phyloP scores from a whole-genome alignment of 1,139 yeast genomes.

The Pichia sp. region DNA sequence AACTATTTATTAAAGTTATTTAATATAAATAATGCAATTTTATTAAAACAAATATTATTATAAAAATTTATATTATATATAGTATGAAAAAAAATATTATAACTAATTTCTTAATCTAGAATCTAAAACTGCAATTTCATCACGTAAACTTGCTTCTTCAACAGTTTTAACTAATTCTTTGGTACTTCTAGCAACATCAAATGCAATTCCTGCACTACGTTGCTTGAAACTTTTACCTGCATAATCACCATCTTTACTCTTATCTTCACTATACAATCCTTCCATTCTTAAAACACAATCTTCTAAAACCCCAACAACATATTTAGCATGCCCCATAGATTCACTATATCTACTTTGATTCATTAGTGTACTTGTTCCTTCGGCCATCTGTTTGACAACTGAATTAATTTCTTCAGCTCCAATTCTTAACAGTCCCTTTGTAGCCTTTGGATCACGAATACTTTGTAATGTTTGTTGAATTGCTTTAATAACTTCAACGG shows the following conservation, averaged over 20 bases:
- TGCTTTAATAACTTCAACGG: conserved; percentile 84
- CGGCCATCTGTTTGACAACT: conserved; percentile 82
- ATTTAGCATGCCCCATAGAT: conserved; percentile 82
- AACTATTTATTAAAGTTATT: too few species aligned
- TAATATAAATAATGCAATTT: too few species aligned
- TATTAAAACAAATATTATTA: neutral
- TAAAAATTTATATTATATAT: neutral
- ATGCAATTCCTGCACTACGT: conserved; percentile 89
- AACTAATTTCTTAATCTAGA: conserved; percentile 21
- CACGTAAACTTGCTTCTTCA: conserved; percentile 85
- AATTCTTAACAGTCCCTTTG: conserved; percentile 64
- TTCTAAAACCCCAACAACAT: conserved; percentile 80
- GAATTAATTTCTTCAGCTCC: conserved; percentile 68
- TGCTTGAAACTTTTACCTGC: conserved; percentile 91
- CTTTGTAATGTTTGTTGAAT: conserved; percentile 76
- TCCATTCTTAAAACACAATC: conserved; percentile 83
- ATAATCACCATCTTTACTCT: conserved; percentile 52
- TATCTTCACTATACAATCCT: conserved; percentile 36
- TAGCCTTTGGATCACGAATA: conserved; percentile 69
- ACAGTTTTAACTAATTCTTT: conserved; percentile 93
- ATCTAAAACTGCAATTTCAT: conserved; percentile 34
- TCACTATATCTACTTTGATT: conserved; percentile 76
- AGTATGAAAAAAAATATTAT: neutral
- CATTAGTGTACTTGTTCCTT: conserved; percentile 86
- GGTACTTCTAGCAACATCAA: conserved; percentile 93